Evolutionary conservation across 163 green algal species (phyloP), one percentile per base, ranked within the genome.

Genomic region (Scenedesmus sp.): DNA sequence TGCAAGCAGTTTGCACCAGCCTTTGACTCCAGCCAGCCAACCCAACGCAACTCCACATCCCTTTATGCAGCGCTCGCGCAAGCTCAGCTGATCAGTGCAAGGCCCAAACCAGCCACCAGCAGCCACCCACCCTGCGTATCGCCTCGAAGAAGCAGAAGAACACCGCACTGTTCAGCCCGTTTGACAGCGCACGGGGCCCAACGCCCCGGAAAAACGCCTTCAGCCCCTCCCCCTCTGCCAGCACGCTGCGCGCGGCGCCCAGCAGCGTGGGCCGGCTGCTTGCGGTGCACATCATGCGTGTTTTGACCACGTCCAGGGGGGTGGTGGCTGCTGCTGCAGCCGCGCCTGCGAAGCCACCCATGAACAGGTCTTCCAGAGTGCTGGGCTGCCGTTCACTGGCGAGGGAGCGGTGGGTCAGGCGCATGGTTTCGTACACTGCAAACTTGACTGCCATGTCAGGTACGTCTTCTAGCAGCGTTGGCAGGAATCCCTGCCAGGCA

Each of bases 391-490:
- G 89, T 5, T 49, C 42, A 53, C 24, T 61, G 22, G 82, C 37
- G 1, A 91, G 72, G 72, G 43, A 88, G 92, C 22, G 46, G 59
- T 91, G 87, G 2, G 65, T 91, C n/a, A 90, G 89, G 40, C 97
- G 94, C 93, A 99, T 85, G 18, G 95, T 96, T 88, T 99, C 97
- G 90, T 99, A 99, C 53, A 95, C 96, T 33, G 97, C 97, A 93
- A 99, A 99, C 94, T 99, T 99, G 85, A 98, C 95, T 3, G 97
- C 97, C 97, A 99, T 99, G 93, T 99, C 97, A 1, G 97, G 97
- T 9, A 98, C 96, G 91, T 99, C 97, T 93, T 99, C 97, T 46
- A 99, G 91, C 79, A 99, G 78, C 4, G 97, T 99, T 33, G 97
- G 97, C 72, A 98, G 44, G 92, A 98, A 99, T 46, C 97, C 97